Percentiles rank a stretch among this genome's conserved stretches.
These are phyloP conservation scores for Strigomonas oncopelti DNA, from an alignment of 208 protist genomes.

Conservation along the genomic window DNA sequence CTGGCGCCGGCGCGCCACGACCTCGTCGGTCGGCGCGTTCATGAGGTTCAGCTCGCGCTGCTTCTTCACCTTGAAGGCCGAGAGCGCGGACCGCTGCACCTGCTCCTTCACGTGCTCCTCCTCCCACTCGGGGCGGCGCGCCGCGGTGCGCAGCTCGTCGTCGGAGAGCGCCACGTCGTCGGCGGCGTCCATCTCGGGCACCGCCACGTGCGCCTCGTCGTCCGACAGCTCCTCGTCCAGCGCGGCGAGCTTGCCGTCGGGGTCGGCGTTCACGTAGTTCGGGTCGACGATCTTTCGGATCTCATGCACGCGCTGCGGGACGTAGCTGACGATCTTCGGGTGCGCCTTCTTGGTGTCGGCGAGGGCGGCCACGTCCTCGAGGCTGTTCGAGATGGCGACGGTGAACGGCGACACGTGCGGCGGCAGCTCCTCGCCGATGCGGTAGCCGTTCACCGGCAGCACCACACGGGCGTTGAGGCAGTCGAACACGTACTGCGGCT, in stretches of 20 bases:
- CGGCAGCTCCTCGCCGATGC: slow-evolving; percentile 84
- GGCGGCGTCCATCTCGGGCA: slow-evolving; percentile 63
- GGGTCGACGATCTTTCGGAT: slow-evolving; percentile 80
- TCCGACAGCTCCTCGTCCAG: slow-evolving; percentile 50
- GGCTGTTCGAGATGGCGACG: slow-evolving; percentile 78
- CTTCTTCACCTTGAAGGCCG: slow-evolving; percentile 84
- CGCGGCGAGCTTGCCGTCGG: slow-evolving; percentile 67
- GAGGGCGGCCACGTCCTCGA: slow-evolving; percentile 75
- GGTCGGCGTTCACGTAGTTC: slow-evolving; percentile 64
- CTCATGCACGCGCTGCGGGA: slow-evolving; percentile 83
- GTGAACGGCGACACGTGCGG: slow-evolving; percentile 91
- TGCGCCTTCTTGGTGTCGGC: slow-evolving; percentile 78
- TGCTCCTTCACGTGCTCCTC: slow-evolving; percentile 83
- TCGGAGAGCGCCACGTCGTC: slow-evolving; percentile 86
- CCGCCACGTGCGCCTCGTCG: slow-evolving; percentile 46
- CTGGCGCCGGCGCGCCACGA: slow-evolving; percentile 67
- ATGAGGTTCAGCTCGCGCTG: slow-evolving; percentile 87
- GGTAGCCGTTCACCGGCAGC: slow-evolving; percentile 84
- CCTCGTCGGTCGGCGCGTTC: slow-evolving; percentile 84
- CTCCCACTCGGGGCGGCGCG: slow-evolving; percentile 54
- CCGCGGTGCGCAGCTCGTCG: slow-evolving; percentile 63
- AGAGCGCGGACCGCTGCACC: slow-evolving; percentile 67
- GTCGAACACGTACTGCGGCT: slow-evolving; percentile 97
- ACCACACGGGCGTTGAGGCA: slow-evolving; percentile 90
- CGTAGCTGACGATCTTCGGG: slow-evolving; percentile 76